phyloP scores from a whole-genome alignment of 495 filamentous ascomycete genomes.

The Hypoxylon lienhwacheense region DNA sequence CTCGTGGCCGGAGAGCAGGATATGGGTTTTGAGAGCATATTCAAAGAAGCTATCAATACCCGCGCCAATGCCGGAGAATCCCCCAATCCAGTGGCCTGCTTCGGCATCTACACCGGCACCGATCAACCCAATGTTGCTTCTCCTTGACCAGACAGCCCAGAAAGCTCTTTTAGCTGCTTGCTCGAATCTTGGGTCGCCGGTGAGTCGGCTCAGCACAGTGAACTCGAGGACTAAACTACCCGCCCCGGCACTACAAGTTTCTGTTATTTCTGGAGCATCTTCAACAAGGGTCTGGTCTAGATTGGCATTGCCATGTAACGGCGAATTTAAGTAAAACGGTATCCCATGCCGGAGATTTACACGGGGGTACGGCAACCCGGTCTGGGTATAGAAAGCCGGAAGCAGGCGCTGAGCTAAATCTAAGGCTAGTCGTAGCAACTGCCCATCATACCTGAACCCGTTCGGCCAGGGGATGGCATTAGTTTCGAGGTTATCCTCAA shows the following conservation, averaged over 20 bases:
- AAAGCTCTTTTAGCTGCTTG: slow-evolving; percentile 88
- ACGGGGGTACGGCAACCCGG: slow-evolving; percentile 90
- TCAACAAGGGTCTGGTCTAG: slow-evolving; percentile 35
- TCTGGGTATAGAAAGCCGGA: slow-evolving; percentile 85
- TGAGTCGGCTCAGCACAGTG: slow-evolving; percentile 83
- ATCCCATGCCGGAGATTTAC: slow-evolving; percentile 93
- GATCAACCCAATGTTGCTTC: slow-evolving; percentile 83
- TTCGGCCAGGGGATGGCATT: slow-evolving; percentile 70
- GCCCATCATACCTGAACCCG: slow-evolving; percentile 84
- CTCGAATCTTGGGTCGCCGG: slow-evolving; percentile 83
- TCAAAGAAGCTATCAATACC: slow-evolving; percentile 98
- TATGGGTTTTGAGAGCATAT: slow-evolving; percentile 91
- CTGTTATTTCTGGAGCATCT: slow-evolving; percentile 72
- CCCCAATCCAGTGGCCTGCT: slow-evolving; percentile 82
- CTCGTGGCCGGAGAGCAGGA: slow-evolving; percentile 75
- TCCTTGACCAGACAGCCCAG: slow-evolving; percentile 88
- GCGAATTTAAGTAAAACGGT: slow-evolving; percentile 84
- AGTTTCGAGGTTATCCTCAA: slow-evolving; percentile 42
- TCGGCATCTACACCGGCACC: slow-evolving; percentile 93
- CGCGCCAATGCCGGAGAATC: slow-evolving; percentile 88
- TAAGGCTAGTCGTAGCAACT: slow-evolving; percentile 79
- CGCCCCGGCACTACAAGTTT: slow-evolving; percentile 94
- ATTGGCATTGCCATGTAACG: slow-evolving; percentile 53
- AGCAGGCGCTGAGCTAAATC: slow-evolving; percentile 83
- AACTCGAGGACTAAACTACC: slow-evolving; percentile 94